A percentile compares a stretch with the other conserved stretches of the same genome.
Conservation (phyloP, 2,329 filamentous ascomycete species). For the Diaporthe sp. region DNA sequence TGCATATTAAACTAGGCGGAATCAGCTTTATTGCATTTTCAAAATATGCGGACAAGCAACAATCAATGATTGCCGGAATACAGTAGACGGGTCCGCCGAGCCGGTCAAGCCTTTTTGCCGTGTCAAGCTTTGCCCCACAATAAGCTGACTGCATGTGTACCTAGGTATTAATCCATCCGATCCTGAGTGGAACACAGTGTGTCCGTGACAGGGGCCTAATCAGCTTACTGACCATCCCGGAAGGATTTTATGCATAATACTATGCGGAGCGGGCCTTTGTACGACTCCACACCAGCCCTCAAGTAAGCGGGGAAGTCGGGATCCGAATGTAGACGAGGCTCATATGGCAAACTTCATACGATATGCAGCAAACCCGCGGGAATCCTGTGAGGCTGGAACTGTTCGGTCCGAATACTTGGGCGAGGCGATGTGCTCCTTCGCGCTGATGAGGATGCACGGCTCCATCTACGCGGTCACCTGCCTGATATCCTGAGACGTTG, state of each 20-base stretch:
- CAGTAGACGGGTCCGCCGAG: not conserved
- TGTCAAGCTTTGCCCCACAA: not conserved
- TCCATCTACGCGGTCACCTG: not conserved
- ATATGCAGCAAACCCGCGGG: too few relatives aligned
- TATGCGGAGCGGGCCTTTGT: not conserved
- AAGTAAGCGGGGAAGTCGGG: not conserved
- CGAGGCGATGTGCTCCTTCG: too few relatives aligned
- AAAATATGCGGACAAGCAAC: not conserved
- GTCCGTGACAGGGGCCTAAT: not conserved
- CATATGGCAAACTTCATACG: too few relatives aligned
- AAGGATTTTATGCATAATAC: not conserved
- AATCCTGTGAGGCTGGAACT: too few relatives aligned
- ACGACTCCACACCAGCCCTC: not conserved
- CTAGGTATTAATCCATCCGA: too few relatives aligned
- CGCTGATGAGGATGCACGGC: not conserved
- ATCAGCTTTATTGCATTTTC: not conserved
- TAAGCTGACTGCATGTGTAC: not conserved
- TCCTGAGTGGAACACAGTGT: not conserved
- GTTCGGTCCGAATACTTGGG: too few relatives aligned
- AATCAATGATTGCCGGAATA: not conserved
- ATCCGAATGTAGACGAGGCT: too few relatives aligned
- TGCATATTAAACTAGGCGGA: not conserved
- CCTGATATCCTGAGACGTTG: not conserved
- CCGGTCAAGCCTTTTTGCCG: not conserved
- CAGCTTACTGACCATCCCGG: not conserved